Evolutionary conservation across 1,284 basidiomycete genomes (phyloP).

Genomic region (Phylloporus gajari): DNA sequence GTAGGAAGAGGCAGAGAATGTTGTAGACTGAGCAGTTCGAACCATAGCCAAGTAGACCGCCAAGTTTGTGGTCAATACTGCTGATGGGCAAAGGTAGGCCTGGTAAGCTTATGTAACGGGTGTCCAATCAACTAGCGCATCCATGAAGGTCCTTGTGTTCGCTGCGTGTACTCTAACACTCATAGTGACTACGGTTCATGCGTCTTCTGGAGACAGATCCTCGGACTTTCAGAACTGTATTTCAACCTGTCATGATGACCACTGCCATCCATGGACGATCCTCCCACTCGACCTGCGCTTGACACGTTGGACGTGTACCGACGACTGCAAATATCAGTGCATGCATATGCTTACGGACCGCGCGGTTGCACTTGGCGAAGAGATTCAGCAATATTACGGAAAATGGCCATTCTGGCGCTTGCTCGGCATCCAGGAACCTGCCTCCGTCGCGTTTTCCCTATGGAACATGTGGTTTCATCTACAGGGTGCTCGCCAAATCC

Average conservation of each 20-base stretch:
- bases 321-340: constrained; percentile 91
- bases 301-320: constrained; percentile 81
- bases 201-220: constrained; percentile 70
- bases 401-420: constrained; percentile 97
- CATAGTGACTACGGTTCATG: constrained; percentile 28
- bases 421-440: constrained; percentile 91
- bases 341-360: constrained; percentile 84
- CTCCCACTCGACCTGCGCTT: constrained; percentile 61
- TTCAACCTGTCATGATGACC: constrained; percentile 49
- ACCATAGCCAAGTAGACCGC: constrained; percentile 44
- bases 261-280: constrained; percentile 44
- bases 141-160: constrained; percentile 24
- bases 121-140: not conserved
- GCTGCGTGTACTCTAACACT: constrained; percentile 24
- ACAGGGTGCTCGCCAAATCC: constrained; percentile 63
- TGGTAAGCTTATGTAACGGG: constrained; percentile 33
- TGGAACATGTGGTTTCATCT: constrained; percentile 84
- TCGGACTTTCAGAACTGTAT: constrained; percentile 66
- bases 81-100: too few relatives aligned
- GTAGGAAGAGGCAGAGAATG: constrained; percentile 75
- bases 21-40: constrained; percentile 61
- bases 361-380: constrained; percentile 55
- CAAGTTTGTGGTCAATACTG: not conserved
- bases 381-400: constrained; percentile 87
- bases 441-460: constrained; percentile 90